A percentile compares a stretch with the other conserved stretches of the same genome.
Conservation (phyloP, 2,329 filamentous ascomycete genomes). For the Pseudogymnoascus sp. region DNA sequence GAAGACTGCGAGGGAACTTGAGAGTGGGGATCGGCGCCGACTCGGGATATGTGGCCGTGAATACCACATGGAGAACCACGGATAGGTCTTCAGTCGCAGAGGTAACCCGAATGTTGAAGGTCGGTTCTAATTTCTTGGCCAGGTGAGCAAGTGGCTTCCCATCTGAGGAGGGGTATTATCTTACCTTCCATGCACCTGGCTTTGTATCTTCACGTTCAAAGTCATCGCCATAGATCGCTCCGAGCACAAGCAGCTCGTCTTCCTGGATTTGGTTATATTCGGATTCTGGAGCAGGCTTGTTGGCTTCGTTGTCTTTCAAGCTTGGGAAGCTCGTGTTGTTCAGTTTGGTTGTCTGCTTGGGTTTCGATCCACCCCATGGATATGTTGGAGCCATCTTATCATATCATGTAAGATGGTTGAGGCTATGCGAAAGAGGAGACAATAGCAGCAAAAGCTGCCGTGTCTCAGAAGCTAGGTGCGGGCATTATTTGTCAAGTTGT, state of each 20-base stretch:
- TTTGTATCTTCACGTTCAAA: constrained; percentile 66
- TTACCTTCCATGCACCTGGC: constrained; percentile 76
- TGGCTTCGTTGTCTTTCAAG: constrained; percentile 35
- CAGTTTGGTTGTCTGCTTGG: constrained; percentile 24
- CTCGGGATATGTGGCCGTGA: constrained; percentile 89
- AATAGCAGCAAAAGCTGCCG: constrained; percentile 5
- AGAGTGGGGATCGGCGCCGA: constrained; percentile 67
- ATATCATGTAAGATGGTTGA: constrained; percentile 4
- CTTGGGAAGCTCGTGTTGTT: constrained; percentile 47
- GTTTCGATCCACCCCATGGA: constrained; percentile 23
- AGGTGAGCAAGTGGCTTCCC: constrained; percentile 15
- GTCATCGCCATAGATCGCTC: constrained; percentile 86
- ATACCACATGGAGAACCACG: constrained; percentile 66
- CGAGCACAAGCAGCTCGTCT: constrained; percentile 78
- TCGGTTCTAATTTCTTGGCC: constrained; percentile 66
- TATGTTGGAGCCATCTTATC: constrained; percentile 28
- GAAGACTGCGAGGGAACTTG: constrained; percentile 57
- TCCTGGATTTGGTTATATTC: constrained; percentile 80
- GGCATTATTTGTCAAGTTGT: constrained; percentile 1
- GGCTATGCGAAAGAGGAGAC: constrained; percentile 4
- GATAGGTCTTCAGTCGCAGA: constrained; percentile 65
- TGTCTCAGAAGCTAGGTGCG: not conserved
- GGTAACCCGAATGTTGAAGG: constrained; percentile 74
- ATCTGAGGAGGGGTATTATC: constrained; percentile 24
- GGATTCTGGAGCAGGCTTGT: constrained; percentile 39